phyloP scores from a whole-genome alignment of 1,284 basidiomycete species.

The Polyporus tsugae region DNA sequence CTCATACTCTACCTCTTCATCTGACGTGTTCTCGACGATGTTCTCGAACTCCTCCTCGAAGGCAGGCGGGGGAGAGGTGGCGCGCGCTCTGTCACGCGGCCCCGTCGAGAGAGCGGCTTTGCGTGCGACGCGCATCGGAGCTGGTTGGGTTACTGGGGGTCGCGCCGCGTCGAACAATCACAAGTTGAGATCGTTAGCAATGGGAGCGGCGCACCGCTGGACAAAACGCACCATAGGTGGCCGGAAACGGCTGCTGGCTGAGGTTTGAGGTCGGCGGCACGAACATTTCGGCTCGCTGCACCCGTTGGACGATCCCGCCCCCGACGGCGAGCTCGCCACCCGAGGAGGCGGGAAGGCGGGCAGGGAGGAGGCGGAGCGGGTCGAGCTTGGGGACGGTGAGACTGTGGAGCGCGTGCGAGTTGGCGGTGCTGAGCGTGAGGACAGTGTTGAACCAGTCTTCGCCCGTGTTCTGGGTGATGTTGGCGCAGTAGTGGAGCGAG shows the following conservation, averaged over 20 bases:
- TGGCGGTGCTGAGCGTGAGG: constrained; percentile 23
- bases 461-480: constrained; percentile 62
- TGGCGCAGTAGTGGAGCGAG: constrained; percentile 62
- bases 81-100: no score
- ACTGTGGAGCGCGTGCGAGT: constrained; percentile 16
- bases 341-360: neutral
- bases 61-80: no score
- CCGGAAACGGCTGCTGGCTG: no score
- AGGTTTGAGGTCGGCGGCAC: no score
- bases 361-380: neutral
- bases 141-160: neutral
- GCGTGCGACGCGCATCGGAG: no score
- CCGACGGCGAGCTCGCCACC: neutral
- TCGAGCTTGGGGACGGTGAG: constrained; percentile 18
- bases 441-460: constrained; percentile 62
- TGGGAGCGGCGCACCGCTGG: neutral
- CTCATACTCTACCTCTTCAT: neutral
- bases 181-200: neutral
- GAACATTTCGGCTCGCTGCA: no score
- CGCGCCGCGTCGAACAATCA: neutral
- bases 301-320: no score
- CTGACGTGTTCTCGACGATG: neutral
- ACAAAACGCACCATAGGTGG: neutral
- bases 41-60: neutral
- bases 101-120: neutral